Evolutionary conservation across 176 grass and related monocot species (phyloP), one percentile per base, ranked within the genome.

Genomic region (Hordeum marinum): DNA sequence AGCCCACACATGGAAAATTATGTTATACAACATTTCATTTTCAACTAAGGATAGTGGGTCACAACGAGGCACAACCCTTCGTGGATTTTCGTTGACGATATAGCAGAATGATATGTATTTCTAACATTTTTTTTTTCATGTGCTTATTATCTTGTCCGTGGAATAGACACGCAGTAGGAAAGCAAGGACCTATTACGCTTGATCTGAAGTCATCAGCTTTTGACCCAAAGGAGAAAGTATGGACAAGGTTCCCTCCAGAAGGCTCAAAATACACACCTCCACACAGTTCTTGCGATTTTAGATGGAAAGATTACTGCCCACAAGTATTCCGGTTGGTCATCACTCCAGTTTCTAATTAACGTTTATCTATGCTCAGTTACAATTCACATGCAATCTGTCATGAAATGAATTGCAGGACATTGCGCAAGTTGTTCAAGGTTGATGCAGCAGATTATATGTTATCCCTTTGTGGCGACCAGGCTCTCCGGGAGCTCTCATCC

Each of bases 371-470:
- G 31, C 6, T 69, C 31, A 75, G 27, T 31, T 2, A 26, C 43
- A 75, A 24, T 75, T 82, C 37, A 46, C 77, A 39, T 27, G 12
- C 11, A 57, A 60, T 69, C 63, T 85, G 18, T 74, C 29, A 62
- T 61, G 34, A 80, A 87, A 68, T 88, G 65, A 79, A 84, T 79
- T 61, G 11, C 84, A 98, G 96, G 89, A 95, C 96, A 89, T 82
- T 98, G 36, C 91, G 93, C 48, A 98, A 87, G 81, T 37, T 95
- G 68, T 98, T 98, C 93, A 94, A 95, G 79, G 93, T 98, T 55
- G 96, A 98, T 85, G 87, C 96, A 26, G 96, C 93, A 14, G 96
- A 98, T 76, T 98, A 98, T 80, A 98, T 98, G 96, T 67, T 98
- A 48, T 98, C 96, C 25, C 91, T 98, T 60, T 98, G 96, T 89